phyloP scores from a whole-genome alignment of 129 eudicot genomes.

The Tagetes patula region DNA sequence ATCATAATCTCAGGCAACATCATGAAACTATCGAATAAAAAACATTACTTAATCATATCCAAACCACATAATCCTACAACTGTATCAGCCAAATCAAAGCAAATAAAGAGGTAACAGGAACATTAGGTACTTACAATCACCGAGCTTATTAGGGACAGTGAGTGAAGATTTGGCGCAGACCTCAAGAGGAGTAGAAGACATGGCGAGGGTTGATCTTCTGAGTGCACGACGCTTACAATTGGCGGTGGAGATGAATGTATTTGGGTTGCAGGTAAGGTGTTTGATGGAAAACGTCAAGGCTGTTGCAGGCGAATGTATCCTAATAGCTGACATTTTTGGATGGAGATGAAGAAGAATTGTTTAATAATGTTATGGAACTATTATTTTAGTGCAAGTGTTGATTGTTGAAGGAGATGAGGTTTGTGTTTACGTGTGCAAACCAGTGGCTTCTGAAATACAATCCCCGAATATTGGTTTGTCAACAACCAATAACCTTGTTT shows the following conservation, averaged over 20 bases:
- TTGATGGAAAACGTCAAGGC: conserved; percentile 52
- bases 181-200: conserved; percentile 58
- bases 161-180: conserved; percentile 81
- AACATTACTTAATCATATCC: not conserved
- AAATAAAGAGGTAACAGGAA: not conserved
- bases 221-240: conserved; percentile 9
- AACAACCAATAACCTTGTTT: not conserved
- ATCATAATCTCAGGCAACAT: not conserved
- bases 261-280: conserved; percentile 46
- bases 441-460: conserved; percentile 18
- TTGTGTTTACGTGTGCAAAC: conserved; percentile 20
- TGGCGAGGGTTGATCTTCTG: conserved; percentile 39
- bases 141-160: conserved; percentile 76
- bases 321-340: conserved; percentile 58
- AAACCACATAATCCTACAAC: not conserved
- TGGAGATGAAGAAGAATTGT: not conserved
- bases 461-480: not conserved
- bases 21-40: not conserved
- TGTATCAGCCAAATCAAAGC: not conserved
- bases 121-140: conserved; percentile 63
- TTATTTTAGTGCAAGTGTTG: not conserved
- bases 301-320: conserved; percentile 50
- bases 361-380: not conserved
- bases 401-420: conserved; percentile 33
- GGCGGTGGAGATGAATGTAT: conserved; percentile 7